A percentile compares a stretch with the other conserved stretches of the same genome.
Conservation (phyloP, 805 yeast genomes). For the Saturnispora bothae region DNA sequence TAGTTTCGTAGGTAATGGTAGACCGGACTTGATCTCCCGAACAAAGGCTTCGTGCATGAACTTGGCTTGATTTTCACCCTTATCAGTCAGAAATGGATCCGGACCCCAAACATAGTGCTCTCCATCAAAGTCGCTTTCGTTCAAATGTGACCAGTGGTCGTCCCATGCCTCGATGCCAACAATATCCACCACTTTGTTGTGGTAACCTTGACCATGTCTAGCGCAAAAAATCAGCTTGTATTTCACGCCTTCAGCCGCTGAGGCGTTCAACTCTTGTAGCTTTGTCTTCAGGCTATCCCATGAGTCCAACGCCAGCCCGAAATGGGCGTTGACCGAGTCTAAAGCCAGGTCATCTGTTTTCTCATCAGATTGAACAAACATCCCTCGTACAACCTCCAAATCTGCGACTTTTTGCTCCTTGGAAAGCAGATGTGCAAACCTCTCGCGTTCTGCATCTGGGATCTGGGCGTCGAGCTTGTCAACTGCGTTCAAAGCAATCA, state of each 20-base stretch:
- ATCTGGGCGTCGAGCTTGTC: conserved; percentile 6
- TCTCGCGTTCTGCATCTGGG: conserved; percentile 13
- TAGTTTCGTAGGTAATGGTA: conserved; percentile 45
- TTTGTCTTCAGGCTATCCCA: conserved; percentile 32
- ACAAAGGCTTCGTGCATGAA: conserved; percentile 36
- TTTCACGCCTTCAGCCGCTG: conserved; percentile 27
- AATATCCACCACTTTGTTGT: conserved; percentile 42
- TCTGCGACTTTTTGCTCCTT: conserved; percentile 26
- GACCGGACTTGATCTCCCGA: conserved; percentile 34
- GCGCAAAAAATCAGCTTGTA: conserved; percentile 45
- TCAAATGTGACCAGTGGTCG: conserved; percentile 38
- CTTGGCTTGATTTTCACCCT: conserved; percentile 47
- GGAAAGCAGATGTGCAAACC: conserved; percentile 11
- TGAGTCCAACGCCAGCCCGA: conserved; percentile 32
- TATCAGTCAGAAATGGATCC: conserved; percentile 47
- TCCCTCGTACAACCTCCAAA: conserved; percentile 39
- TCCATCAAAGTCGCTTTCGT: conserved; percentile 37
- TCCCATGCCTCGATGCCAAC: conserved; percentile 54
- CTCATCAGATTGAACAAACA: conserved; percentile 37
- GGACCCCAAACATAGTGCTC: conserved; percentile 42
- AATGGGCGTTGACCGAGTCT: conserved; percentile 31
- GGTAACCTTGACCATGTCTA: conserved; percentile 65
- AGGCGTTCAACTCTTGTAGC: conserved; percentile 28
- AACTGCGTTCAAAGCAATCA: background rate
- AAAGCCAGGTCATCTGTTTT: conserved; percentile 37